Base-by-base conservation (phyloP, 2,329 filamentous ascomycete species). In the Aotearoamyces nothofagi region DNA sequence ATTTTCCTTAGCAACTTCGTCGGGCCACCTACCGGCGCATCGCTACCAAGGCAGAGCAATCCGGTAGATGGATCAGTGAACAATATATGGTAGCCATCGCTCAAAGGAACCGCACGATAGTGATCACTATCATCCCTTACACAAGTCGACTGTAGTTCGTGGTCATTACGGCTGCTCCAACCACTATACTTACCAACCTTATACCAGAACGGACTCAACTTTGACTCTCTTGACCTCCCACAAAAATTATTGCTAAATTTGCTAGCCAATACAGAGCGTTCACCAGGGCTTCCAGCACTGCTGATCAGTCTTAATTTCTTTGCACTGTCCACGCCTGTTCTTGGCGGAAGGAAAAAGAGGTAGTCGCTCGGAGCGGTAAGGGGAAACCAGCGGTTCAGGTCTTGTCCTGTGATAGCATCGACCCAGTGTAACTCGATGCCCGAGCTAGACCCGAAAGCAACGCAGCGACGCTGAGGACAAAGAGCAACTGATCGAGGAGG, bases 401-500 rank as follows among this genome's bases (percentile, higher is more conserved):
- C 59, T 34, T 63, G 57, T 9, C 54, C 50, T 4, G 57, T 59
- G 29, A 58, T 39, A 33, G 52, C 56, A 45, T 62, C 56, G 29
- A 60, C 50, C 45, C 68, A 78, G 43, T 75, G 69, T 22, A 78
- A 52, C 42, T 78, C 72, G 29, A 78, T 66, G 1, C 71, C 67
- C 5, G 61, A 57, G 9, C 62, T 60, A 37, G 68, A 75, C 9
- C 73, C 73, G 52, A 77, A 78, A 6, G 70, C 72, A 17, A 76
- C 66, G 39, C 69, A 76, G 28, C 62, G 60, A 25, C 68, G 60
- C 33, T 72, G 66, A n/a, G 72, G 72, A 39, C 67, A 76, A 17
- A 78, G 65, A 1, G 72, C 66, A 7, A 78, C 62, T 22, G 68
- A 74, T n/a, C 66, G 61, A 9, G 74, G 73, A 10, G 66, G 66